Percentiles rank a stretch among this genome's conserved stretches.
Evolutionary conservation across 2,329 filamentous ascomycete species (phyloP).

Genomic region (Microsporum ferrugineum): DNA sequence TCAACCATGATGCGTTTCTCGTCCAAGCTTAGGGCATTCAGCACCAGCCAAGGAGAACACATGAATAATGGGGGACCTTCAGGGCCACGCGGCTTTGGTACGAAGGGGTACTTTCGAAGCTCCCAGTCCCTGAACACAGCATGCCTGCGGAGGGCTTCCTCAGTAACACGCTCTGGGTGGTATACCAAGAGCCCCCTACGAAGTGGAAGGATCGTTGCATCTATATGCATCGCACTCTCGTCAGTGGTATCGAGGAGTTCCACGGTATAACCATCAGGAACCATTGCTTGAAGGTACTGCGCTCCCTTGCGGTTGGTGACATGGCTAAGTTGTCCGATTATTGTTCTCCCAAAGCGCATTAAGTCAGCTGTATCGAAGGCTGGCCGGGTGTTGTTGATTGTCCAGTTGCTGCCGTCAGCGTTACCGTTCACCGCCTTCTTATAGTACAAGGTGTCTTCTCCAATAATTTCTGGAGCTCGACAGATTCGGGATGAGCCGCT

Average conservation of each 20-base stretch:
- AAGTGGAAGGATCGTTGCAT: constrained; percentile 23
- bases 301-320: constrained; percentile 26
- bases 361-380: constrained; percentile 29
- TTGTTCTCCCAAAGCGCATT: constrained; percentile 24
- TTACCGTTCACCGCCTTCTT: not conserved
- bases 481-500: constrained; percentile 6
- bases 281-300: constrained; percentile 19
- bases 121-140: constrained; percentile 22
- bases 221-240: constrained; percentile 24
- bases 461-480: constrained; percentile 10
- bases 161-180: constrained; percentile 19
- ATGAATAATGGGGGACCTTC: constrained; percentile 20
- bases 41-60: constrained; percentile 20
- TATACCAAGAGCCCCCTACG: constrained; percentile 21
- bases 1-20: constrained; percentile 21
- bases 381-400: constrained; percentile 25
- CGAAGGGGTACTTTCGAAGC: constrained; percentile 17
- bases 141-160: constrained; percentile 17
- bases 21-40: constrained; percentile 21
- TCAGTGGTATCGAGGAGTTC: constrained; percentile 21
- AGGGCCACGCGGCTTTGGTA: constrained; percentile 8
- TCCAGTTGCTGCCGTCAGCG: constrained; percentile 14
- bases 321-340: constrained; percentile 25
- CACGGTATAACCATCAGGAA: constrained; percentile 22
- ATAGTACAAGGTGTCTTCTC: constrained; percentile 18